Conservation (phyloP, 352 stramenopile species). For the Pythium utonaiense region DNA sequence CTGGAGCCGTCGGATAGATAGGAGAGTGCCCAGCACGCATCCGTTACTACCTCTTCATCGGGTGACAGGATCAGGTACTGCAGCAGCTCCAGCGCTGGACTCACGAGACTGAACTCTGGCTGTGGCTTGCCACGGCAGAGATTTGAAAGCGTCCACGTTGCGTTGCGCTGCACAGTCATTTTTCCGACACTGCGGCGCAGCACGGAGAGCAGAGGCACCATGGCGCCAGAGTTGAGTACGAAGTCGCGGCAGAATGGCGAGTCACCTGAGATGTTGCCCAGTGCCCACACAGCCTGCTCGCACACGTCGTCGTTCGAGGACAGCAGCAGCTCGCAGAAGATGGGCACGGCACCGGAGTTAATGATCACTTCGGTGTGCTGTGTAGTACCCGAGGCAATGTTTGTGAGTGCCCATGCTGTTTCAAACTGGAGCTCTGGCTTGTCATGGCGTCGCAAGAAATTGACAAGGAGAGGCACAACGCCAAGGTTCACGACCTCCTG, state of each 20-base stretch:
- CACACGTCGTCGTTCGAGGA: constrained; percentile 97
- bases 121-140: constrained; percentile 94
- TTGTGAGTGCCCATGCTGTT: constrained; percentile 99
- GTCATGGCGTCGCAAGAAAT: constrained; percentile 95
- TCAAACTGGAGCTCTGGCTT: constrained; percentile 97
- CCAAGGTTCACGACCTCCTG: constrained; percentile 97
- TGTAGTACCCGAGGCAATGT: constrained; percentile 98
- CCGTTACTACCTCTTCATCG: constrained; percentile 97
- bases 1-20: constrained; percentile 98
- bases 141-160: constrained; percentile 99
- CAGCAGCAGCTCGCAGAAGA: constrained; percentile 95
- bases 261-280: constrained; percentile 99
- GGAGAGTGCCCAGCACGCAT: constrained; percentile 99
- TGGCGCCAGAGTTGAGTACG: constrained; percentile 92
- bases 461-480: constrained; percentile 96
- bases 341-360: constrained; percentile 94
- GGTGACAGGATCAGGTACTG: constrained; percentile 95
- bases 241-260: constrained; percentile 95
- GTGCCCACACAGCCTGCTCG: constrained; percentile 96
- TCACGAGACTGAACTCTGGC: constrained; percentile 96
- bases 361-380: constrained; percentile 98
- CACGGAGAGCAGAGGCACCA: constrained; percentile 86
- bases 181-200: constrained; percentile 77
- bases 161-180: constrained; percentile 97
- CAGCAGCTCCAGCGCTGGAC: constrained; percentile 90